phyloP scores from a whole-genome alignment of 169 alveolate genomes.

The Eimeria sp. region DNA sequence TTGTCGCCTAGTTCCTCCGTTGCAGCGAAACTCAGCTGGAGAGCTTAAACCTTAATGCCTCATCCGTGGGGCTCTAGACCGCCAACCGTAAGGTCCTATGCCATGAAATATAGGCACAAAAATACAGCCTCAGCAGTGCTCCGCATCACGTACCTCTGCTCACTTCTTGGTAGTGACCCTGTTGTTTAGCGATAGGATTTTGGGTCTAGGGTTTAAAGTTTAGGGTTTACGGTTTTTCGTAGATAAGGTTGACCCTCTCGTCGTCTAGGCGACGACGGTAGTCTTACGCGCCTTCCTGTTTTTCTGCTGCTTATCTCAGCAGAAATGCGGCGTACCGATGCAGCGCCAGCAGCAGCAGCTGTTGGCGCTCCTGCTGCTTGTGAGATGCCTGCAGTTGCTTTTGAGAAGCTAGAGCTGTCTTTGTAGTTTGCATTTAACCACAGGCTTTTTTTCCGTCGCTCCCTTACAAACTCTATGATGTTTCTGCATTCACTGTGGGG shows the following conservation, averaged over 20 bases:
- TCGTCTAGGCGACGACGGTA: slow-evolving; percentile 6
- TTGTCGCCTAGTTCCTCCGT: background rate
- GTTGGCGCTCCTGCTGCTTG: slow-evolving; percentile 26
- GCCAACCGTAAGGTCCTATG: background rate
- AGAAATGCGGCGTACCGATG: slow-evolving; percentile 16
- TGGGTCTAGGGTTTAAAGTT: background rate
- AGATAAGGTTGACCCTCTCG: background rate
- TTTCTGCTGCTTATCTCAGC: background rate
- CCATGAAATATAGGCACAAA: background rate
- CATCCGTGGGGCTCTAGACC: background rate
- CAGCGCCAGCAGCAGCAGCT: slow-evolving; percentile 35
- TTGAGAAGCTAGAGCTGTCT: slow-evolving; percentile 26
- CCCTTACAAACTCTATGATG: slow-evolving; percentile 13
- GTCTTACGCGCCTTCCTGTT: slow-evolving; percentile 27
- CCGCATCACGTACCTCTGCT: background rate
- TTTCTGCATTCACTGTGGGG: background rate
- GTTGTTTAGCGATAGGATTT: background rate
- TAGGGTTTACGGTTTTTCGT: background rate
- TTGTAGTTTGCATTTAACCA: background rate
- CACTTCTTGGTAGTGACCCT: background rate
- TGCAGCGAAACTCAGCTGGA: background rate
- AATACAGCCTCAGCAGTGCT: background rate
- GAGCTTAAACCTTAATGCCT: background rate
- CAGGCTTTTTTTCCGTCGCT: background rate
- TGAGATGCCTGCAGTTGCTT: slow-evolving; percentile 15